Evolutionary conservation across 805 yeast genomes (phyloP), one percentile per base, ranked within the genome.

Genomic region (Wickerhamiella musiphila): DNA sequence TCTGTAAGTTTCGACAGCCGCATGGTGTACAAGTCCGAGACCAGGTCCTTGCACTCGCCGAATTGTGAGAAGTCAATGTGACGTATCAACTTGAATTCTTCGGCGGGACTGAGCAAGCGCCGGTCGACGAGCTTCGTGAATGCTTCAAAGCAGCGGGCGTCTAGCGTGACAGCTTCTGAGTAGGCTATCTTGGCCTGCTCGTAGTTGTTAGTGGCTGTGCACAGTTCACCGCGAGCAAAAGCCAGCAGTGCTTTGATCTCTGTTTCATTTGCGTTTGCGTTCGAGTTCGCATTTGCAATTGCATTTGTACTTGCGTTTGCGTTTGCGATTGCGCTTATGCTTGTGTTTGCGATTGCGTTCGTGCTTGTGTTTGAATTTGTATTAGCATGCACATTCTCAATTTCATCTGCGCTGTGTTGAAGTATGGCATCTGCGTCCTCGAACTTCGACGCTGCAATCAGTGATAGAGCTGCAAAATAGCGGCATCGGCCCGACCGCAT

Each of bases 141-240:
- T 1, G 96, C 95, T 43, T 86, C 98, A 51, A 62, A 86, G 53
- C 95, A 90, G 51, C 83, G 81, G 6, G 78, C 83, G 52, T 86
- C 96, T 2, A 79, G 81, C 42, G 69, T 44, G 0, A 84, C 72
- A 1, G 96, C 94, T 47, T 82, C 94, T 47, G 73, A 71, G 45
- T 72, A 83, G 32, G 90, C 76, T 33, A 78, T 83, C 45, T 78
- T 82, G 0, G 96, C 96, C 39, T 67, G 63, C 14, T 77, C 90
- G 46, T 79, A 75, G 53, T 79, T 79, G 50, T 79, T 81, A 47
- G 77, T 84, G 39, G 75, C 73, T 8, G 86, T 68, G 51, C 73
- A 83, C 3, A 86, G 73, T 36, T 75, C 62, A 1, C 96, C 98
- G 37, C 94, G 61, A 26, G 86, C 56, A 44, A 68, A 82, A 48